Conservation (phyloP, 192 early-diverging fungal genomes). For the Umbelopsis sp. region DNA sequence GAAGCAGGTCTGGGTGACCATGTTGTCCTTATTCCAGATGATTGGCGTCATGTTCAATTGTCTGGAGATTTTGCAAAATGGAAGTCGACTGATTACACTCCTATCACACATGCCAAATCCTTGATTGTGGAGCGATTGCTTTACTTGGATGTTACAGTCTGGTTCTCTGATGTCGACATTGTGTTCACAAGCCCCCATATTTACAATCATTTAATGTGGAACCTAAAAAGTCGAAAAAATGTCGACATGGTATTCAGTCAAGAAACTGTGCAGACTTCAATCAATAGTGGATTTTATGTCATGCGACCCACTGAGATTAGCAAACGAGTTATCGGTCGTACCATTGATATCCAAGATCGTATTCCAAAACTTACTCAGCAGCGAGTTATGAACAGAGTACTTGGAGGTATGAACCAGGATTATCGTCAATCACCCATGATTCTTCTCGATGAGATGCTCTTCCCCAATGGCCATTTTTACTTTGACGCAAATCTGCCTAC, state of each 20-base stretch:
- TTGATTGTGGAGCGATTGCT: conserved; percentile 45
- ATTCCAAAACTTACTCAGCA: conserved; percentile 38
- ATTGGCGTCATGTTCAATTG: conserved; percentile 40
- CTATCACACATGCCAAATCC: conserved; percentile 45
- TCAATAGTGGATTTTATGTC: conserved; percentile 42
- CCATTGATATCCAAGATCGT: conserved; percentile 34
- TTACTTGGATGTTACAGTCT: conserved; percentile 37
- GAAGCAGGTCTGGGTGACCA: conserved; percentile 32
- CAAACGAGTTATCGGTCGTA: conserved; percentile 35
- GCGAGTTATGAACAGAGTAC: conserved; percentile 33
- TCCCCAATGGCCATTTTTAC: conserved; percentile 39
- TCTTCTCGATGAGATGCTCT: conserved; percentile 34
- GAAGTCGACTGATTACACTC: conserved; percentile 29
- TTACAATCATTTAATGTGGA: conserved; percentile 31
- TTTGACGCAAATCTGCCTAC: conserved; percentile 33
- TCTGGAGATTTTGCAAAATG: conserved; percentile 29
- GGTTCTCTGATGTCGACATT: conserved; percentile 47
- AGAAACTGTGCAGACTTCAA: conserved; percentile 32
- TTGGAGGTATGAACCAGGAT: conserved; percentile 26
- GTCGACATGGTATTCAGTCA: conserved; percentile 37
- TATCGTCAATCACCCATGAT: conserved; percentile 25
- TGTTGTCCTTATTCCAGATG: conserved; percentile 36
- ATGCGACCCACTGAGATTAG: conserved; percentile 35
- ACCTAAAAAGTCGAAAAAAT: conserved; percentile 25
- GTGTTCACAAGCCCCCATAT: conserved; percentile 34